phyloP scores from a whole-genome alignment of 805 yeast species.

The Candida sonorensis region DNA sequence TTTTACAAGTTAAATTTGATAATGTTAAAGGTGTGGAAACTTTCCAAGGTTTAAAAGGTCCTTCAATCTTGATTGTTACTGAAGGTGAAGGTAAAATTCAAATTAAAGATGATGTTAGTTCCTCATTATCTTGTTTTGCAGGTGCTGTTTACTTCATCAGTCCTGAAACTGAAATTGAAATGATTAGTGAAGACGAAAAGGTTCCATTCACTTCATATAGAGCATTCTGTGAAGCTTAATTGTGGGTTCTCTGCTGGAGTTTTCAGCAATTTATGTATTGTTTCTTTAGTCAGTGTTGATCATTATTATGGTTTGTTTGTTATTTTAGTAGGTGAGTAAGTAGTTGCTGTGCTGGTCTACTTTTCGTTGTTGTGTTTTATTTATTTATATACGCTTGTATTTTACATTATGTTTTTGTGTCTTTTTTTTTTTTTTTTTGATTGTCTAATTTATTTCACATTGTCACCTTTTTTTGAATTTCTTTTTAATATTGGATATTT shows the following conservation, averaged over 20 bases:
- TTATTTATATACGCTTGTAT: no score
- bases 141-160: constrained; percentile 86
- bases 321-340: no score
- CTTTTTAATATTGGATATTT: no score
- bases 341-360: no score
- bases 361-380: no score
- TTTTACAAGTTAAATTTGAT: constrained; percentile 70
- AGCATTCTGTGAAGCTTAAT: constrained; percentile 74
- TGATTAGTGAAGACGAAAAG: constrained; percentile 42
- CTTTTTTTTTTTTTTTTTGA: no score
- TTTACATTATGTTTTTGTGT: no score
- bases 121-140: constrained; percentile 43
- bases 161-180: constrained; percentile 61
- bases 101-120: constrained; percentile 34
- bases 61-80: constrained; percentile 80
- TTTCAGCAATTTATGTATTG: not conserved
- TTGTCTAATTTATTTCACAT: no score
- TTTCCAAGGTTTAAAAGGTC: constrained; percentile 67
- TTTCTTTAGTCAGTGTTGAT: not conserved
- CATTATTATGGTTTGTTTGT: not conserved
- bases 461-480: no score
- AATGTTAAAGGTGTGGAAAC: constrained; percentile 43
- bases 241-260: no score
- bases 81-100: constrained; percentile 64
- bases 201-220: constrained; percentile 69